Conservation (phyloP, 2,329 filamentous ascomycete species). For the Kalmusia sp. region DNA sequence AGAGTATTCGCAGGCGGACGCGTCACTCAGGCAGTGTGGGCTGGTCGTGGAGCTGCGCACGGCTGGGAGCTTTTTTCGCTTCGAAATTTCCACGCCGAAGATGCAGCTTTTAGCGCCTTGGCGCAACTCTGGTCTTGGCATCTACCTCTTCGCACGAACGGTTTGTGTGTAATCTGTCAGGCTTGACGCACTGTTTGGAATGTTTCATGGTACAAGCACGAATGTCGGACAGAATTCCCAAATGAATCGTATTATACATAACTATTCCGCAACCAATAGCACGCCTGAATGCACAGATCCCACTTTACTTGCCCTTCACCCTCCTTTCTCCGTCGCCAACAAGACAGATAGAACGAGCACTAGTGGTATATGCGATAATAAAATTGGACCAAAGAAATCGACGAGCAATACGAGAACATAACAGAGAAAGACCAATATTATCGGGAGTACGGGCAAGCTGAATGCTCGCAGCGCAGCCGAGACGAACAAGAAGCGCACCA, state of each 20-base stretch:
- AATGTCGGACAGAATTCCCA: background rate
- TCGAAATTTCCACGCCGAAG: slow-evolving; percentile 11
- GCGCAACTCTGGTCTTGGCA: slow-evolving; percentile 4
- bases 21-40: background rate
- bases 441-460: slow-evolving; percentile 25
- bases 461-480: slow-evolving; percentile 30
- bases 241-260: slow-evolving; percentile 19
- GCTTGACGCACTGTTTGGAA: no score
- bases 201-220: background rate
- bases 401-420: slow-evolving; percentile 14
- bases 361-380: slow-evolving; percentile 46
- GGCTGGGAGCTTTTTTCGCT: slow-evolving; percentile 11
- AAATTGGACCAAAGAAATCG: slow-evolving; percentile 26
- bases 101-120: slow-evolving; percentile 10
- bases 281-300: slow-evolving; percentile 20
- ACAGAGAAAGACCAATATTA: slow-evolving; percentile 31
- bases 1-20: background rate
- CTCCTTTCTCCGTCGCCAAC: slow-evolving; percentile 21
- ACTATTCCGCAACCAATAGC: slow-evolving; percentile 27
- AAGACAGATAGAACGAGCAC: slow-evolving; percentile 37
- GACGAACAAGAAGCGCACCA: slow-evolving; percentile 34
- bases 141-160: slow-evolving; percentile 8
- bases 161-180: no score
- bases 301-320: slow-evolving; percentile 28
- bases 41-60: slow-evolving; percentile 3